These are phyloP conservation scores for Asterochloris erici DNA, from an alignment of 139 green algal genomes.

Conservation along the genomic window DNA sequence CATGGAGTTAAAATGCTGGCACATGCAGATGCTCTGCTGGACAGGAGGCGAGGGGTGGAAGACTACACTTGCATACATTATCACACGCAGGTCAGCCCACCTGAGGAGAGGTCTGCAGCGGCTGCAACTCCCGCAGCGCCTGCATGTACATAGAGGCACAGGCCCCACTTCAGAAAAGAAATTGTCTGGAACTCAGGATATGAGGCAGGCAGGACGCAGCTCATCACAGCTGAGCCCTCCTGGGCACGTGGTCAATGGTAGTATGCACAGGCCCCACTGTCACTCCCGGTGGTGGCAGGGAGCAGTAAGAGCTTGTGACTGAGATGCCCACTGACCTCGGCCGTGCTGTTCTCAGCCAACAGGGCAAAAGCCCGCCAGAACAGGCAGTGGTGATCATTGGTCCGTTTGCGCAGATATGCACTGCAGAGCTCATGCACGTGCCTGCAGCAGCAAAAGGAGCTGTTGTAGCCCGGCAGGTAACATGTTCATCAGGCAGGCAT, in stretches of 20 bases:
- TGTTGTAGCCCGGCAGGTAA: too few species aligned
- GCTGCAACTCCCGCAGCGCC: slow-evolving; percentile 57
- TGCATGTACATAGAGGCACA: slow-evolving; percentile 1
- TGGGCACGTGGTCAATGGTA: neutral
- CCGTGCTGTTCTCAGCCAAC: slow-evolving; percentile 41
- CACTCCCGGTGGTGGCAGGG: too few species aligned
- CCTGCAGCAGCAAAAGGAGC: slow-evolving; percentile 20
- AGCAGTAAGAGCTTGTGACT: too few species aligned
- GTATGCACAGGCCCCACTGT: too few species aligned
- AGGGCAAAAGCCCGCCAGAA: slow-evolving; percentile 65
- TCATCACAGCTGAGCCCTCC: neutral
- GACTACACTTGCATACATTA: too few species aligned
- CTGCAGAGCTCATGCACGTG: slow-evolving; percentile 62
- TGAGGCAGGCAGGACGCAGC: neutral
- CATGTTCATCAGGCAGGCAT: too few species aligned
- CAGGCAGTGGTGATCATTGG: slow-evolving; percentile 41
- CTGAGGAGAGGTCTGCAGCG: slow-evolving; percentile 29
- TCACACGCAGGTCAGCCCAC: too few species aligned
- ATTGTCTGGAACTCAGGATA: neutral
- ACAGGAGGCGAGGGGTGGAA: too few species aligned
- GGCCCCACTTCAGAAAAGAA: neutral
- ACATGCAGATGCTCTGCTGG: too few species aligned
- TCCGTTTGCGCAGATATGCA: slow-evolving; percentile 44
- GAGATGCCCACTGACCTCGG: slow-evolving; percentile 34
- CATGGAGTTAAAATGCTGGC: too few species aligned